Percentiles rank a stretch among this genome's conserved stretches.
Evolutionary conservation across 306 rosid genomes (phyloP).

Genomic region (Pueraria montana): DNA sequence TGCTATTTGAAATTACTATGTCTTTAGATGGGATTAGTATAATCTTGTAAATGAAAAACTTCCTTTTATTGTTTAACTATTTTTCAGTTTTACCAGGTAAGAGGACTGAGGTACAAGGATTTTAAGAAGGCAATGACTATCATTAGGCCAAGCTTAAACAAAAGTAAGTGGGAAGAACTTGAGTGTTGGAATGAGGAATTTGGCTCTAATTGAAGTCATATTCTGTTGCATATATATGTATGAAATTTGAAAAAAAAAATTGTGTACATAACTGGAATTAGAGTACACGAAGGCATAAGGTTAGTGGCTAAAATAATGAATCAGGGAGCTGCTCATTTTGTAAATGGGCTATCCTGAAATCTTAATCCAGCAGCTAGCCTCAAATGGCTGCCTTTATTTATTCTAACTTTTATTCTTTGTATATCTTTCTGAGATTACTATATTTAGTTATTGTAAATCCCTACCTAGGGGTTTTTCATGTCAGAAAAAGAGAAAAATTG

Average conservation of each 20-base stretch:
- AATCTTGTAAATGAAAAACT: constrained; percentile 6
- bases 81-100: constrained; percentile 63
- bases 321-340: constrained; percentile 21
- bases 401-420: constrained; percentile 9
- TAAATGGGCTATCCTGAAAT: constrained; percentile 39
- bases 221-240: neutral
- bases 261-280: constrained; percentile 30
- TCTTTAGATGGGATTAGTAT: neutral
- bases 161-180: constrained; percentile 94
- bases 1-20: constrained; percentile 33
- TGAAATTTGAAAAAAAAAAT: neutral
- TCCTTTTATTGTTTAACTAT: neutral
- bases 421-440: neutral
- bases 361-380: neutral
- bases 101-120: constrained; percentile 80
- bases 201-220: constrained; percentile 77
- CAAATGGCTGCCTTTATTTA: neutral
- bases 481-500: neutral
- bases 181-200: constrained; percentile 88
- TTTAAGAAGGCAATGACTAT: constrained; percentile 83
- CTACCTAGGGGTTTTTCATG: too few species aligned
- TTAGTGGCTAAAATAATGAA: constrained; percentile 5
- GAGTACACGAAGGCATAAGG: constrained; percentile 28
- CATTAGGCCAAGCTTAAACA: constrained; percentile 92
- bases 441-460: neutral